A percentile compares a stretch with the other conserved stretches of the same genome.
phyloP scores from a whole-genome alignment of 1,284 basidiomycete species.

The Meira nashicola region DNA sequence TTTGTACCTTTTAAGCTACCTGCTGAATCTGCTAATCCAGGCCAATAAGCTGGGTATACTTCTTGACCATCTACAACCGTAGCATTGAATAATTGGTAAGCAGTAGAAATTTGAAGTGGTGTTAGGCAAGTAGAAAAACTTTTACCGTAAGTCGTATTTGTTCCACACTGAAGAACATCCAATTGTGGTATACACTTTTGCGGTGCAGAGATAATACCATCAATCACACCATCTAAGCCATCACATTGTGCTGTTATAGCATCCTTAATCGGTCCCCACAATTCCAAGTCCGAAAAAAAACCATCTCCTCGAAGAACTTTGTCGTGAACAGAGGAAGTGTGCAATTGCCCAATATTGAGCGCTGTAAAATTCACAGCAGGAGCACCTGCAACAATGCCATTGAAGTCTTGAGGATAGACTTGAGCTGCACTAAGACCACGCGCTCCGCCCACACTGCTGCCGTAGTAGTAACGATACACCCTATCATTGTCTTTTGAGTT shows the following conservation, averaged over 20 bases:
- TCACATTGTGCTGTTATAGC: slow-evolving; percentile 53
- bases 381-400: slow-evolving; percentile 48
- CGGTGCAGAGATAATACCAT: slow-evolving; percentile 51
- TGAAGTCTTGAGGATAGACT: slow-evolving; percentile 44
- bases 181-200: slow-evolving; percentile 16
- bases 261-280: slow-evolving; percentile 22
- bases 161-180: slow-evolving; percentile 11
- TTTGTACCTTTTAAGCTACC: slow-evolving; percentile 9
- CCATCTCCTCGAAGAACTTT: slow-evolving; percentile 10
- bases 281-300: slow-evolving; percentile 9
- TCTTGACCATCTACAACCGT: slow-evolving; percentile 9
- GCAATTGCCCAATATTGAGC: slow-evolving; percentile 23
- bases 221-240: slow-evolving; percentile 50
- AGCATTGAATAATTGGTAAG: slow-evolving; percentile 2
- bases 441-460: slow-evolving; percentile 48
- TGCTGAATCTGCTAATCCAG: slow-evolving; percentile 14
- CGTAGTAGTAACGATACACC: slow-evolving; percentile 20
- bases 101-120: slow-evolving; percentile 5
- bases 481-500: slow-evolving; percentile 7
- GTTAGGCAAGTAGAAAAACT: slow-evolving; percentile 8
- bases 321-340: slow-evolving; percentile 12
- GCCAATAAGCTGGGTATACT: slow-evolving; percentile 18
- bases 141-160: slow-evolving; percentile 2
- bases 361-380: slow-evolving; percentile 44
- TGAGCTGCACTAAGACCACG: slow-evolving; percentile 37